Evolutionary conservation across 306 rosid species (phyloP).

Genomic region (Vachellia pachyceras): DNA sequence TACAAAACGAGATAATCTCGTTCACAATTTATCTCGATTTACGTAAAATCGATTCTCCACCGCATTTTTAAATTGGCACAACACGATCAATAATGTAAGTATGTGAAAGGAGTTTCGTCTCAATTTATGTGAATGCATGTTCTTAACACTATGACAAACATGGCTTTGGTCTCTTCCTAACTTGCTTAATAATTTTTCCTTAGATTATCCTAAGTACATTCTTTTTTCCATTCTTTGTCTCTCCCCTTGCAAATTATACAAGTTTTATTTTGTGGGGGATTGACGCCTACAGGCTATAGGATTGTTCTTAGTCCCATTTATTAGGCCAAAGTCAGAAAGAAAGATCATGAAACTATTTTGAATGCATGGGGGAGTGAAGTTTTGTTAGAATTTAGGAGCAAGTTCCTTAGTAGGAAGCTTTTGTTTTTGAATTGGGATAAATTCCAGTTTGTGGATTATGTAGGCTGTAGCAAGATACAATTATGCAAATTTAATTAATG

Average conservation of each 20-base stretch:
- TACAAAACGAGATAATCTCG: no score
- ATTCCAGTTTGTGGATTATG: slow-evolving; percentile 21
- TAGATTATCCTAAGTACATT: no score
- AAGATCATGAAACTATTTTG: background rate
- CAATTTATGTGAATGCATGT: no score
- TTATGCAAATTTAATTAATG: slow-evolving; percentile 13
- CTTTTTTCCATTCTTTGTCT: no score
- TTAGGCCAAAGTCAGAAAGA: background rate
- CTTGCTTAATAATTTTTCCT: no score
- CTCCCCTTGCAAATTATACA: background rate
- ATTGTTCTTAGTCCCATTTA: background rate
- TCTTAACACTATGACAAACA: no score
- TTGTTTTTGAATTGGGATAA: slow-evolving; percentile 35
- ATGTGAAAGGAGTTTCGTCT: no score
- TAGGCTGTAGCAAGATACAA: background rate
- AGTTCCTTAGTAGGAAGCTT: slow-evolving; percentile 32
- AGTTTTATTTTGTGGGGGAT: background rate
- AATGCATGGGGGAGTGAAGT: slow-evolving; percentile 40
- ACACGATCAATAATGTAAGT: no score
- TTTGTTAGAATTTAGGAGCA: slow-evolving; percentile 31
- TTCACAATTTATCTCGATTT: no score
- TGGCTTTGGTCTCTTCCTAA: no score
- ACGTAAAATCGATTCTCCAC: no score
- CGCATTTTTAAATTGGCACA: no score
- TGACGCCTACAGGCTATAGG: background rate